Conservation (phyloP, 1,139 yeast genomes). For the Geotrichum reessii region DNA sequence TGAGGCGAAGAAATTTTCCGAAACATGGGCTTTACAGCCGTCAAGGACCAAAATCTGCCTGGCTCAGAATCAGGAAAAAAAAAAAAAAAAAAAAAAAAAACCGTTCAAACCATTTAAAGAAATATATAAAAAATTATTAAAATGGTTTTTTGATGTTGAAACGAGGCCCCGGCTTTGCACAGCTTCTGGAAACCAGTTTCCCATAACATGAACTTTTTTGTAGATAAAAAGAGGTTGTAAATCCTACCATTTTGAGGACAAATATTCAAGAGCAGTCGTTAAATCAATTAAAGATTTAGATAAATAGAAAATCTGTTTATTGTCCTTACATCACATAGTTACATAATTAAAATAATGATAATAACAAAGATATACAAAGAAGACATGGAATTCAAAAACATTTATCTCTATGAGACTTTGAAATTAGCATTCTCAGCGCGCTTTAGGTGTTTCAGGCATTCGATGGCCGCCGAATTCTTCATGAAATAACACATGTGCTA, state of each 20-base stretch:
- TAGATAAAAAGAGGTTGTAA: neutral
- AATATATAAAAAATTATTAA: conserved; percentile 49
- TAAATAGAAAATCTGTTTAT: no score
- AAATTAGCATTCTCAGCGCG: no score
- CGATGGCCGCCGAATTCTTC: no score
- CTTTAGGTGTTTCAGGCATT: no score
- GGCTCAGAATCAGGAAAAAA: no score
- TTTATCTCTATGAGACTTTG: no score
- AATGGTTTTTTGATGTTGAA: conserved; percentile 45
- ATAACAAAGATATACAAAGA: no score
- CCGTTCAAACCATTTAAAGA: conserved; percentile 52
- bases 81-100: conserved; percentile 47
- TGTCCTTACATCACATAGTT: no score
- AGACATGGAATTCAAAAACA: no score
- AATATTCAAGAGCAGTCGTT: neutral
- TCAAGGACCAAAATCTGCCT: no score
- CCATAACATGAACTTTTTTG: conserved; percentile 4
- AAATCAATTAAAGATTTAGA: neutral
- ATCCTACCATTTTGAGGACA: neutral
- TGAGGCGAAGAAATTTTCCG: conserved; percentile 41
- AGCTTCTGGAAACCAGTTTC: conserved; percentile 1
- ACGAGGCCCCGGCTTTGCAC: conserved; percentile 44
- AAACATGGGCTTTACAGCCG: conserved; percentile 40
- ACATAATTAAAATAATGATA: no score
- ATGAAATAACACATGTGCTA: no score